Conservation (phyloP, 768 basidiomycete genomes). For the Chalciporus pseudorubinellus region DNA sequence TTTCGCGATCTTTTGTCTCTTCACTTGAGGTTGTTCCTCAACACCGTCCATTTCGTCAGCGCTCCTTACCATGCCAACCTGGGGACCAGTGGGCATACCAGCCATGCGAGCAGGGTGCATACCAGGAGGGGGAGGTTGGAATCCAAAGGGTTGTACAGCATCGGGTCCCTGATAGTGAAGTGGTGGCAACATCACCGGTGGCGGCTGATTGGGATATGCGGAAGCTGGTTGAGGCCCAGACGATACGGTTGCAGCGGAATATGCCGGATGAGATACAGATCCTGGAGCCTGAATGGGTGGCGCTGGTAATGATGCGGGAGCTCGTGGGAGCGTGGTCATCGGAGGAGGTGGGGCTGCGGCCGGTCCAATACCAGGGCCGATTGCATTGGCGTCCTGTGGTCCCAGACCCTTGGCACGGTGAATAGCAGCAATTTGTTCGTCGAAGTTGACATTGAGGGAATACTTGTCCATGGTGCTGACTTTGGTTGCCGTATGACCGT, state of each 20-base stretch:
- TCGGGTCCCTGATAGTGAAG: constrained; percentile 81
- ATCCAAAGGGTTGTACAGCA: constrained; percentile 75
- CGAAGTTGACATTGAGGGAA: constrained; percentile 90
- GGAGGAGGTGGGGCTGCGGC: constrained; percentile 65
- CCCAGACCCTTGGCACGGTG: constrained; percentile 90
- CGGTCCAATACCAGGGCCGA: constrained; percentile 86
- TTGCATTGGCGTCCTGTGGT: constrained; percentile 74
- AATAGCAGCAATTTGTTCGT: constrained; percentile 97
- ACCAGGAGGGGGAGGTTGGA: constrained; percentile 64
- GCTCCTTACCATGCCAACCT: constrained; percentile 70
- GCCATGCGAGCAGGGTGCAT: constrained; percentile 71
- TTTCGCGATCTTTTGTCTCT: constrained; percentile 84
- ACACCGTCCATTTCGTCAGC: constrained; percentile 79
- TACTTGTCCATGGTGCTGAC: constrained; percentile 90
- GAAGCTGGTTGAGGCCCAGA: constrained; percentile 92
- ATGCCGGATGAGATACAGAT: constrained; percentile 47
- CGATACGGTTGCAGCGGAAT: constrained; percentile 82
- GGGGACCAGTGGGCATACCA: constrained; percentile 54
- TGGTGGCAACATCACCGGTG: constrained; percentile 80
- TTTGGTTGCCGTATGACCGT: constrained; percentile 95
- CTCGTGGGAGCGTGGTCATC: constrained; percentile 61
- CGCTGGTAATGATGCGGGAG: constrained; percentile 72
- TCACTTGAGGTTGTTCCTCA: constrained; percentile 76
- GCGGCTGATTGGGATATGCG: constrained; percentile 51
- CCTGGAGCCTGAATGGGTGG: constrained; percentile 52